Base-by-base conservation (phyloP, 306 rosid genomes). In the Sicyos baderoa region DNA sequence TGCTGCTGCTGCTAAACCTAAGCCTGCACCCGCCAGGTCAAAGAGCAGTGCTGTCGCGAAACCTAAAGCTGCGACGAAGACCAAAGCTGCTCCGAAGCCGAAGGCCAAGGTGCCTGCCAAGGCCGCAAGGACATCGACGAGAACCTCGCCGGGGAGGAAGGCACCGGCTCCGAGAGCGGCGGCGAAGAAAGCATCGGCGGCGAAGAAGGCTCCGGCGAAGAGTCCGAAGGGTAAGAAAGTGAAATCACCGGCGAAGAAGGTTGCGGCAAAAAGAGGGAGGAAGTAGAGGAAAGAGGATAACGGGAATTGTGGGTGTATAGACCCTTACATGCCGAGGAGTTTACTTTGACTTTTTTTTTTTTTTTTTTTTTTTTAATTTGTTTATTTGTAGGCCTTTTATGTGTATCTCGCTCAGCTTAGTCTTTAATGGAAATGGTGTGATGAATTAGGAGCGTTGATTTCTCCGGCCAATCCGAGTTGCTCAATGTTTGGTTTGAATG, bases 81-180 rank as follows among this genome's bases (percentile, higher is more conserved):
- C 85, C 0, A 83, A 77, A 22, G 59, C 81, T 0, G 76, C 77
- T 6, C 60, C 70, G 0, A 86, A 76, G 85, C 81, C 95, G 0
- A 87, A 86, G 74, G 66, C 85, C 0, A 77, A 77, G 67, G 90
- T 72, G 71, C 86, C 93, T 0, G 84, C 76, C 0, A 89, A 89
- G 81, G 89, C 80, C 3, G 25, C 88, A 9, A 81, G 89, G 76
- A 87, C 91, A 2, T 82, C 90, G 70, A 82, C 88, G 25, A 84
- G 96, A 74, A 78, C 87, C 0, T 71, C 88, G 0, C 96, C 95
- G 0, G 96, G 89, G n/a, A 84, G 73, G 77, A 87, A 75, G 35
- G 88, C 80, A 0, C 75, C 86, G 9, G 56, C 85, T 2, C 58
- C 88, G 0, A 88, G 74, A 58, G 57, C 91, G 1, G 60, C 74